Evolutionary conservation across 768 basidiomycete genomes (phyloP).

Genomic region (Tulasnella sp.): DNA sequence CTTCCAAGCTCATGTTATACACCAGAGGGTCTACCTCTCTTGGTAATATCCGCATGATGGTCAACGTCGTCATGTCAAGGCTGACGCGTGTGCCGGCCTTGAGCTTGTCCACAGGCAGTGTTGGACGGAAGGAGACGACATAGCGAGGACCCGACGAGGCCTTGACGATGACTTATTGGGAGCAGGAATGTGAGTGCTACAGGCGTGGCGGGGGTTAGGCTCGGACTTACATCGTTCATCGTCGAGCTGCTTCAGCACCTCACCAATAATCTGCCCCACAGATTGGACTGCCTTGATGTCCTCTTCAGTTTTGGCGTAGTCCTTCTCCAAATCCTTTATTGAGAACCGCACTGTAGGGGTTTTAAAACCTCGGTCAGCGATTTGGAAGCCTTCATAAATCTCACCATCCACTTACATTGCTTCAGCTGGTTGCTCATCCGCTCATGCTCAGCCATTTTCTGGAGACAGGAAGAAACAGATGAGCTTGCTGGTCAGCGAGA

Average conservation of each 20-base stretch:
- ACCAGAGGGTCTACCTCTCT: conserved; percentile 97
- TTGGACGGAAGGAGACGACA: conserved; percentile 94
- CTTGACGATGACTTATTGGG: conserved; percentile 84
- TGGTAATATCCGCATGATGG: conserved; percentile 97
- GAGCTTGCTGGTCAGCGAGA: not conserved
- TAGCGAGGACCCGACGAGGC: conserved; percentile 98
- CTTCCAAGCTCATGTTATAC: conserved; percentile 99
- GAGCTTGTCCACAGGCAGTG: conserved; percentile 87
- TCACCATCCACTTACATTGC: conserved; percentile 63
- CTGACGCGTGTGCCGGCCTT: conserved; percentile 95
- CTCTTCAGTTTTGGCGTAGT: conserved; percentile 94
- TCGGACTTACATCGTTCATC: conserved; percentile 86
- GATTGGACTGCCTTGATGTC: conserved; percentile 99
- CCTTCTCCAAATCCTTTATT: conserved; percentile 84
- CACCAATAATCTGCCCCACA: conserved; percentile 98
- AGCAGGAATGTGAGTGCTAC: not conserved
- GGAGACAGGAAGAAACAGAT: conserved; percentile 34
- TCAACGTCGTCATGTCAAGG: conserved; percentile 98
- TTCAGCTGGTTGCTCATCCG: conserved; percentile 83
- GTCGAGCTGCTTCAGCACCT: conserved; percentile 98
- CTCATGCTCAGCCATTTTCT: conserved; percentile 98
- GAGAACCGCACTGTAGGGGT: conserved; percentile 76
- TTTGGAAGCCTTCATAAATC: not conserved
- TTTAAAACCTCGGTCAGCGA: not conserved
- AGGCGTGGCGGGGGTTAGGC: conserved; percentile 40